A percentile compares a stretch with the other conserved stretches of the same genome.
Conservation (phyloP, 352 stramenopile species). For the Phytopythium sindhum region DNA sequence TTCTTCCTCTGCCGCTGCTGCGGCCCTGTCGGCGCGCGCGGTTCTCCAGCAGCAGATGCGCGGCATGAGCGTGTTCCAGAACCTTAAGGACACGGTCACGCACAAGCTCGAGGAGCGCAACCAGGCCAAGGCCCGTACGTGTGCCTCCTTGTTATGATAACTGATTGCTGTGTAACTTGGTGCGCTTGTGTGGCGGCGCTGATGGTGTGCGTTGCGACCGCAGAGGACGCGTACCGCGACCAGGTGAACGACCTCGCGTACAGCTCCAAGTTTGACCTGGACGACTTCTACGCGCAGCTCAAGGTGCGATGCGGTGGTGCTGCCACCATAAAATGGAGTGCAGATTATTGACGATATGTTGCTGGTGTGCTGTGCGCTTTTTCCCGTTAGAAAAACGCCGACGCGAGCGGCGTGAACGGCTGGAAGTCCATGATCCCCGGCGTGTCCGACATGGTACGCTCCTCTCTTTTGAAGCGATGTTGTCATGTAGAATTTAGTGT, state of each 20-base stretch:
- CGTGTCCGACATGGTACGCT: constrained; percentile 66
- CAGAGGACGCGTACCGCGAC: constrained; percentile 73
- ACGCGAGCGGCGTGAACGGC: constrained; percentile 62
- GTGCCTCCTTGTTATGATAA: not conserved
- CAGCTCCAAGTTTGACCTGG: constrained; percentile 66
- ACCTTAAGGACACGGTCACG: constrained; percentile 65
- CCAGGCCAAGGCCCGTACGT: constrained; percentile 42
- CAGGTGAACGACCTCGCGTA: constrained; percentile 71
- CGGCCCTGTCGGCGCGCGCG: not conserved
- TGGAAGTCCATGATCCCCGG: constrained; percentile 81
- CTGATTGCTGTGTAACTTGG: not conserved
- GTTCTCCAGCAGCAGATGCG: constrained; percentile 34
- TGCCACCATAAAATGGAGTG: not conserved
- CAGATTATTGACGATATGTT: not conserved
- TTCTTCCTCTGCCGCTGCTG: constrained; percentile 2
- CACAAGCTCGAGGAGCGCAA: constrained; percentile 82
- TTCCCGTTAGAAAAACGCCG: constrained; percentile 64
- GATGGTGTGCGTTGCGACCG: not conserved
- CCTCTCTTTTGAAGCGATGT: not conserved
- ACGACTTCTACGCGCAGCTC: constrained; percentile 66
- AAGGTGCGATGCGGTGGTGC: constrained; percentile 30
- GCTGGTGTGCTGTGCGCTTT: not conserved
- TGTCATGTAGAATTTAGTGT: not conserved
- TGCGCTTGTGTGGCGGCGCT: not conserved
- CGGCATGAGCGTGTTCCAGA: constrained; percentile 70